Evolutionary conservation across 345 rosid genomes (phyloP), one percentile per base, ranked within the genome.

Genomic region (Viola odorata): DNA sequence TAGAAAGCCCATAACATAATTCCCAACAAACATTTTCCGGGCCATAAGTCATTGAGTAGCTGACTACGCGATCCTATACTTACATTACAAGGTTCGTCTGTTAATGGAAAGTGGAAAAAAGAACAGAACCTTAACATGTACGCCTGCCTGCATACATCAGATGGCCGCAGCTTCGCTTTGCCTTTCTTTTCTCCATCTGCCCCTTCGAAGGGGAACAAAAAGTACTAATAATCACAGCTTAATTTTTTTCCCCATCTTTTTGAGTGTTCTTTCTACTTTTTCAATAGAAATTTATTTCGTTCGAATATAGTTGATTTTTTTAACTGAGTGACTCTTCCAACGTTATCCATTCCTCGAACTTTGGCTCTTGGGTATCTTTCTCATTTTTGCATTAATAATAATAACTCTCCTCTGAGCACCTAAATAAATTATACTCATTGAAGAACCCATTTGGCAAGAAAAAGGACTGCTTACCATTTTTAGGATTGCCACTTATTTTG

Each of bases 291-390:
- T 3, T 44, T 0, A 47, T 9, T 12, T 47, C 2, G 7, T 47
- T 4, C 0, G 11, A 6, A 47, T 13, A 12, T 4, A 47, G n/a
- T 47, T 13, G 3, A 10, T 7, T 47, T 47, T n/a, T 47, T 12
- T 12, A 9, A 10, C 4, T 47, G n/a, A 9, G 11, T 47, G 47
- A 9, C 13, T 4, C 11, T 12, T n/a, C n/a, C n/a, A 9, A 2
- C 7, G 13, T 47, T 12, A 12, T n/a, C 11, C 50, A 53, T 67
- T 69, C 44, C 59, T 62, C 41, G 49, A 64, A 15, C 42, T 54
- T 57, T 23, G 60, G 54, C 66, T 66, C 70, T 71, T 50, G 61
- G 61, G 68, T 62, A 63, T 56, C 73, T n/a, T n/a, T 60, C 49
- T 11, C 41, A 55, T 53, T 68, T 55, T 45, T 7, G 32, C 32